phyloP scores from a whole-genome alignment of 352 stramenopile species.

The Globisporangium spinosum region DNA sequence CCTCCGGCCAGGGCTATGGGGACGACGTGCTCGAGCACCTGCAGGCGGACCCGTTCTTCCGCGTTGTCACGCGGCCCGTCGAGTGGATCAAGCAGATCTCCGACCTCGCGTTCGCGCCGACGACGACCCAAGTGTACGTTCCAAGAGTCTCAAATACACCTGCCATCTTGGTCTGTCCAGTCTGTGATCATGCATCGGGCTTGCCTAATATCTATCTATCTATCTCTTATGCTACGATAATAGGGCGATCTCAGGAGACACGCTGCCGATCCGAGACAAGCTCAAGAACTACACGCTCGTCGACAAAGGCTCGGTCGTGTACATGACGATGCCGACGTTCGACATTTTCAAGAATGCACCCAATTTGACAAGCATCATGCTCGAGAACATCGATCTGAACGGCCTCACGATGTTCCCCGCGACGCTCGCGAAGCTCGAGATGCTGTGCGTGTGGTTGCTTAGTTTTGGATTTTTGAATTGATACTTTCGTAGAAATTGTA shows the following conservation, averaged over 20 bases:
- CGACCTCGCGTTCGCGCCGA: conserved; percentile 30
- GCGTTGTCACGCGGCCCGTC: conserved; percentile 23
- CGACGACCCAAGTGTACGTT: conserved; percentile 28
- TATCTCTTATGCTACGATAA: background rate
- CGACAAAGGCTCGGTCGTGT: conserved; percentile 23
- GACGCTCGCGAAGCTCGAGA: conserved; percentile 25
- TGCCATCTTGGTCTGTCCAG: background rate
- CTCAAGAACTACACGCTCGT: conserved; percentile 24
- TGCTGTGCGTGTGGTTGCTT: conserved; percentile 16
- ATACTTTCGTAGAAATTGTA: background rate
- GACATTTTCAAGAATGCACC: conserved; percentile 26
- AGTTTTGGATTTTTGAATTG: background rate
- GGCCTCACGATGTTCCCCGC: conserved; percentile 24
- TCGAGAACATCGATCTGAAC: conserved; percentile 40
- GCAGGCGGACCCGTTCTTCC: conserved; percentile 22
- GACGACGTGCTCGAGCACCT: conserved; percentile 22
- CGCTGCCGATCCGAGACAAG: conserved; percentile 37
- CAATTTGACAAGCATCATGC: conserved; percentile 27
- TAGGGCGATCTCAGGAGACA: conserved; percentile 33
- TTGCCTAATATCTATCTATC: background rate
- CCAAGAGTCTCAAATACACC: background rate
- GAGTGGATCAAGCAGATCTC: conserved; percentile 21
- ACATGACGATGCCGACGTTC: conserved; percentile 16
- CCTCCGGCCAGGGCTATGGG: conserved; percentile 24
- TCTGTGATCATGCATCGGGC: background rate